Evolutionary conservation across 331 rosid species (phyloP), one percentile per base, ranked within the genome.

Genomic region (Malus hybrid): DNA sequence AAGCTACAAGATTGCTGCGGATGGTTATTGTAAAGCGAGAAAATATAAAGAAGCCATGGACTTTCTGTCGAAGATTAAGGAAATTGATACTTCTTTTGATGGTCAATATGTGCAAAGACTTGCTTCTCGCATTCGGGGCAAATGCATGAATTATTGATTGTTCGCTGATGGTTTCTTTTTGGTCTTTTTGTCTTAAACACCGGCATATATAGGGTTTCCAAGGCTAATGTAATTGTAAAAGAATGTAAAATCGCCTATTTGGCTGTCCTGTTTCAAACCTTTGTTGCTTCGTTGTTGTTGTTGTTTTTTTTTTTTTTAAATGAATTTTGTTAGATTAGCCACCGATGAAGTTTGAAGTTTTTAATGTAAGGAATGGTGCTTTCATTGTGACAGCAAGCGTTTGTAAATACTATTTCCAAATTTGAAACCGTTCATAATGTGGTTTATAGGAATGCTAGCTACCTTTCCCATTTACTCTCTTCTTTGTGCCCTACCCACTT

Each of bases 1-100:
- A 36, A 86, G 88, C 39, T 95, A 89, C 93, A 95, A 90, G 93
- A 92, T 86, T 80, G 89, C 87, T 61, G 87, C 90, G 70, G 90
- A 95, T 80, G 96, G 96, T 70, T 92, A 89, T 79, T 85, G 96
- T 78, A 92, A 84, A 77, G 93, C 85, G 11, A 83, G 82, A 76
- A 85, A 86, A 66, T 84, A 86, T 80, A 63, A 86, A 52, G 96
- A 92, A 66, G 99, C 96, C 13, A 72, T 85, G 91, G 86, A 88
- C 71, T 90, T 91, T 29, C 85, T 94, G 79, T 84, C 85, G n/a
- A 84, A 79, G 83, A 91, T 92, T 52, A 87, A 86, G 82, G 81
- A 84, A 76, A 77, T 80, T 68, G 93, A 92, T 79, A 59, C 16
- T 73, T 84, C 91, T 29, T 85, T 89, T 63, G 89, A 87, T 71